Conservation (phyloP, 345 rosid species). For the Geranium brycei region DNA sequence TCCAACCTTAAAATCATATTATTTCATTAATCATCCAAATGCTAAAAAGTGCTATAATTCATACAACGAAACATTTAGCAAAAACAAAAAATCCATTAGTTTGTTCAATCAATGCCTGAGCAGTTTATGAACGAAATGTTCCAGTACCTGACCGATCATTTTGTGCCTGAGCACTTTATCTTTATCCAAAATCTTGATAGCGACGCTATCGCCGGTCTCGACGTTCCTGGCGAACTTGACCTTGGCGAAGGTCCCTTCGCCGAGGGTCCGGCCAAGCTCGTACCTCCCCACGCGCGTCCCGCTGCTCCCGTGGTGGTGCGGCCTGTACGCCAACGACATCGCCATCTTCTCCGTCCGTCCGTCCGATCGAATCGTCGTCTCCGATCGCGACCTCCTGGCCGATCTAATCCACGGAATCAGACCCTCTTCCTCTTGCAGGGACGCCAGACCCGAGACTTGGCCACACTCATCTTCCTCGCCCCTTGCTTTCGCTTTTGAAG, state of each 20-base stretch:
- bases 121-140: neutral
- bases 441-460: conserved; percentile 95
- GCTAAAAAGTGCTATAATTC: too few species aligned
- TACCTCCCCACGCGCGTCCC: conserved; percentile 88
- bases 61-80: too few species aligned
- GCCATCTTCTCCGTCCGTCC: neutral
- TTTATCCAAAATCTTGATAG: conserved; percentile 86
- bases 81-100: too few species aligned
- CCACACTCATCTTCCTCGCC: conserved; percentile 42
- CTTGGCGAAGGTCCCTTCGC: conserved; percentile 96
- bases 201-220: conserved; percentile 66
- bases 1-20: too few species aligned
- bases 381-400: neutral
- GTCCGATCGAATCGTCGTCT: neutral
- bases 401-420: conserved; percentile 24
- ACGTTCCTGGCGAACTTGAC: conserved; percentile 80
- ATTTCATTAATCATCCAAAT: too few species aligned
- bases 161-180: conserved; percentile 80
- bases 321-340: conserved; percentile 31
- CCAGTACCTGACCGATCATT: conserved; percentile 79
- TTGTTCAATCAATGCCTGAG: too few species aligned
- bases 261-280: conserved; percentile 83
- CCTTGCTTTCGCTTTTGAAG: neutral
- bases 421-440: conserved; percentile 96
- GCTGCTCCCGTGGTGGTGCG: conserved; percentile 15